Conservation (phyloP, 1,284 basidiomycete genomes). For the Phellopilus nigrolimitatus region DNA sequence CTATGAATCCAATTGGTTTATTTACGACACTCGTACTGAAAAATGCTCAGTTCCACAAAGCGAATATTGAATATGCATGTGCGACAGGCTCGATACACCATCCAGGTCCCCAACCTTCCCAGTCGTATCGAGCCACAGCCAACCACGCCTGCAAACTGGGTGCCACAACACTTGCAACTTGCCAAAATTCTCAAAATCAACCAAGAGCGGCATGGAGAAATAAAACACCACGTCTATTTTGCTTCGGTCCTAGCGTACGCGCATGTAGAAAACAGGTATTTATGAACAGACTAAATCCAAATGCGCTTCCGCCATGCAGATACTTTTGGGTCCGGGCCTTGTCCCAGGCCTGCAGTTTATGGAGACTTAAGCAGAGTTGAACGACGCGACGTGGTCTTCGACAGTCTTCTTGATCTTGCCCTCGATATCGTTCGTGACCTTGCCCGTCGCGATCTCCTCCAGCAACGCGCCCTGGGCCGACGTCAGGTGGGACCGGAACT, state of each 20-base stretch:
- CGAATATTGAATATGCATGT: too few relatives aligned
- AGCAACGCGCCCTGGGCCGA: constrained; percentile 68
- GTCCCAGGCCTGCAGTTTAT: not conserved
- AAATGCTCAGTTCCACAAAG: too few relatives aligned
- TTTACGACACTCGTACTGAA: too few relatives aligned
- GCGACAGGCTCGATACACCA: too few relatives aligned
- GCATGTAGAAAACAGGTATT: not conserved
- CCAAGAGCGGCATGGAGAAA: not conserved
- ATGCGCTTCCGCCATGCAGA: not conserved
- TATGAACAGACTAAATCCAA: not conserved
- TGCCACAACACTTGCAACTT: too few relatives aligned
- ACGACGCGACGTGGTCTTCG: constrained; percentile 80
- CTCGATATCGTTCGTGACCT: constrained; percentile 87
- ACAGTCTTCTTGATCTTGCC: constrained; percentile 90
- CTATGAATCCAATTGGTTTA: too few relatives aligned
- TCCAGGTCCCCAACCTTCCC: too few relatives aligned
- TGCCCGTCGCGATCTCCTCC: constrained; percentile 78
- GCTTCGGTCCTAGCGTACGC: not conserved
- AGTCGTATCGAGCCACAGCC: too few relatives aligned
- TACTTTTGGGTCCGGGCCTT: too few relatives aligned
- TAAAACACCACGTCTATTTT: constrained; percentile 1
- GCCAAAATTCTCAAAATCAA: too few relatives aligned
- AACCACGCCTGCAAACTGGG: too few relatives aligned
- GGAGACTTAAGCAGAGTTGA: constrained; percentile 46
- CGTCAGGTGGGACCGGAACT: constrained; percentile 82